Conservation (phyloP, 148 eudicot genomes). For the Fagopyrum esculentum region DNA sequence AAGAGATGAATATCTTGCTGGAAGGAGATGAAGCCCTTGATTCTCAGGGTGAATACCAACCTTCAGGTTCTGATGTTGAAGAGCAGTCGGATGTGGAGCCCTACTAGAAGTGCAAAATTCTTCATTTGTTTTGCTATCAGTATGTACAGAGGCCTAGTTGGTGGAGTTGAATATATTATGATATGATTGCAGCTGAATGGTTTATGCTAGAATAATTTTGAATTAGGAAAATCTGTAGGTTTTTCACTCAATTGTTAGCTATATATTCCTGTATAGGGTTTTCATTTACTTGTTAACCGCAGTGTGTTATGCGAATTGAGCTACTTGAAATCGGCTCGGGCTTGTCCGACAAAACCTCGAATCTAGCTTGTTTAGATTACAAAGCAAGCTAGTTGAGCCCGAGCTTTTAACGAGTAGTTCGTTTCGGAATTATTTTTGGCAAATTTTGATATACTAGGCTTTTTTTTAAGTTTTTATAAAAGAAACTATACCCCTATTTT, state of each 20-base stretch:
- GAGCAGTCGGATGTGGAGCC: conserved; percentile 19
- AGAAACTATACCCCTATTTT: no score
- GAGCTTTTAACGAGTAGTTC: no score
- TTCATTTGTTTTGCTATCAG: background rate
- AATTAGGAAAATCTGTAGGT: background rate
- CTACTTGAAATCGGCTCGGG: no score
- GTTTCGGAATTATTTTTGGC: no score
- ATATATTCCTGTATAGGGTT: background rate
- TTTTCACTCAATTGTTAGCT: background rate
- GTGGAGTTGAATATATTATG: background rate
- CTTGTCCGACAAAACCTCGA: no score
- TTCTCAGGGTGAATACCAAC: conserved; percentile 17
- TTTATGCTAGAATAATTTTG: background rate
- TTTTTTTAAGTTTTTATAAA: no score
- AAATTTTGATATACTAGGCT: no score
- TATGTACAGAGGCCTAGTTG: conserved; percentile 1
- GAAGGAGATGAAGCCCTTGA: conserved; percentile 16
- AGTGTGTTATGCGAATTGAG: no score
- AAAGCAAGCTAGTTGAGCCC: no score
- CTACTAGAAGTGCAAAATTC: background rate
- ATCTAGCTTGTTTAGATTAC: no score
- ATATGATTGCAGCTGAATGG: no score
- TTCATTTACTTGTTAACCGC: background rate
- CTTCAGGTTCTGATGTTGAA: conserved; percentile 43
- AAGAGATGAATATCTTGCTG: conserved; percentile 52